phyloP scores from a whole-genome alignment of 768 basidiomycete species.

The Cystobasidium tubakii region DNA sequence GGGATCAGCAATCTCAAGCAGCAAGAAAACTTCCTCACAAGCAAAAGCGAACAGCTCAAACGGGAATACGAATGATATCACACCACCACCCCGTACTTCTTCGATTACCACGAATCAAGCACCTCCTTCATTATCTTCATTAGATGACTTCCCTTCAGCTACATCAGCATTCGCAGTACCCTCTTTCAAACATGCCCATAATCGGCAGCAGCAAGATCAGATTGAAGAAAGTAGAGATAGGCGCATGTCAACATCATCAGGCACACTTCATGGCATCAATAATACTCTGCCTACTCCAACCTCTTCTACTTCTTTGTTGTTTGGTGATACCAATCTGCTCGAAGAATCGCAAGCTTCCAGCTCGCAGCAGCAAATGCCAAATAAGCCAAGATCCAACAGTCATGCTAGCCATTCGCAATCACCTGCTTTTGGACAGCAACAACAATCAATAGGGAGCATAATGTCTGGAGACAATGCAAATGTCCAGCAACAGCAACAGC shows the following conservation, averaged over 20 bases:
- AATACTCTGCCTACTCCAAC: not conserved
- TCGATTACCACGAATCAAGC: not conserved
- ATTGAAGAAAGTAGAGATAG: slow-evolving; percentile 12
- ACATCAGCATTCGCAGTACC: slow-evolving; percentile 1
- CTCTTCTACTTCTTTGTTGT: slow-evolving; percentile 13
- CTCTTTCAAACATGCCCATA: not conserved
- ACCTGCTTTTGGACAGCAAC: not conserved
- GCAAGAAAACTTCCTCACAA: not conserved
- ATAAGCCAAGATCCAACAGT: not conserved
- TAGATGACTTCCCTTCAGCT: not conserved
- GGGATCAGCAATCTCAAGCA: not conserved
- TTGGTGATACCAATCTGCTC: not conserved
- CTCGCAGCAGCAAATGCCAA: not conserved
- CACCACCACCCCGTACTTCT: not conserved
- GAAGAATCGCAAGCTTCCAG: not conserved
- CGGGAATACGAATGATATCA: not conserved
- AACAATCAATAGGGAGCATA: not conserved
- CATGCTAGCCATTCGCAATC: slow-evolving; percentile 15
- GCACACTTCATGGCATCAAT: not conserved
- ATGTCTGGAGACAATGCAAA: not conserved
- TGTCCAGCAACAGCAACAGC: not conserved
- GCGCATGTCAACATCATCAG: not conserved
- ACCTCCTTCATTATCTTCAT: not conserved
- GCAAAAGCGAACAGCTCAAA: too few species aligned
- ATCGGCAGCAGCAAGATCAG: not conserved